These are phyloP conservation scores for Fusarium verrucosum DNA, from an alignment of 2,329 filamentous ascomycete genomes.

Conservation along the genomic window DNA sequence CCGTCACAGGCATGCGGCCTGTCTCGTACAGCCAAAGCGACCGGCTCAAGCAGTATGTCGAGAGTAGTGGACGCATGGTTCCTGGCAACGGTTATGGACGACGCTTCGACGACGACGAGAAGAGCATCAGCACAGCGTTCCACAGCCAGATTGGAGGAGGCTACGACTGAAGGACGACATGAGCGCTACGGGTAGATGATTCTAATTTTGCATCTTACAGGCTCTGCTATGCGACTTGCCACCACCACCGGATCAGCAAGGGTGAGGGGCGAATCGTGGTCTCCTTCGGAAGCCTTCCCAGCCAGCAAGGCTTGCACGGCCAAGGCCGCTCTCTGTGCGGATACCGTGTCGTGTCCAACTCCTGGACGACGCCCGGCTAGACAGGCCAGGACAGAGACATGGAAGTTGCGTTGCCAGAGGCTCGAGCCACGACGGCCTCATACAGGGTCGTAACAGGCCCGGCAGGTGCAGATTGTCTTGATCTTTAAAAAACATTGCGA, in stretches of 20 bases:
- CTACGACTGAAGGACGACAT: slow-evolving; percentile 58
- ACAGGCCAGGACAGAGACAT: slow-evolving; percentile 37
- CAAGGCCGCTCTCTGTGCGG: slow-evolving; percentile 30
- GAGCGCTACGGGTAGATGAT: slow-evolving; percentile 44
- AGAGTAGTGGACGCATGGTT: slow-evolving; percentile 78
- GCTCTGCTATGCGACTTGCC: slow-evolving; percentile 39
- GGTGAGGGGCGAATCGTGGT: slow-evolving; percentile 32
- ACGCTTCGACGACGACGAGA: slow-evolving; percentile 88
- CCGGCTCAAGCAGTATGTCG: slow-evolving; percentile 92
- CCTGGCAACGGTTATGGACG: slow-evolving; percentile 75
- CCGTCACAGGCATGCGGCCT: slow-evolving; percentile 71
- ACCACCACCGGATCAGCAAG: slow-evolving; percentile 34
- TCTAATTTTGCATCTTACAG: slow-evolving; percentile 44
- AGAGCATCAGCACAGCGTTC: slow-evolving; percentile 96
- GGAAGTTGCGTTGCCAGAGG: slow-evolving; percentile 34
- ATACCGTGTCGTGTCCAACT: slow-evolving; percentile 39
- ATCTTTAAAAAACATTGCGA: slow-evolving; percentile 41
- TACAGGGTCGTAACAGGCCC: slow-evolving; percentile 35
- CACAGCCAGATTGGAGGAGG: slow-evolving; percentile 86
- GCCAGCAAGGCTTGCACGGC: slow-evolving; percentile 35
- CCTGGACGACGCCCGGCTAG: slow-evolving; percentile 32
- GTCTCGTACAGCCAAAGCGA: slow-evolving; percentile 72
- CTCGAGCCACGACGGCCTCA: slow-evolving; percentile 32
- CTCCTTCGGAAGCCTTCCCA: slow-evolving; percentile 37
- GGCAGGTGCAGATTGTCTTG: slow-evolving; percentile 46